A percentile compares a stretch with the other conserved stretches of the same genome.
Evolutionary conservation across 2,329 filamentous ascomycete genomes (phyloP).

Genomic region (Salinomyces thailandicus): DNA sequence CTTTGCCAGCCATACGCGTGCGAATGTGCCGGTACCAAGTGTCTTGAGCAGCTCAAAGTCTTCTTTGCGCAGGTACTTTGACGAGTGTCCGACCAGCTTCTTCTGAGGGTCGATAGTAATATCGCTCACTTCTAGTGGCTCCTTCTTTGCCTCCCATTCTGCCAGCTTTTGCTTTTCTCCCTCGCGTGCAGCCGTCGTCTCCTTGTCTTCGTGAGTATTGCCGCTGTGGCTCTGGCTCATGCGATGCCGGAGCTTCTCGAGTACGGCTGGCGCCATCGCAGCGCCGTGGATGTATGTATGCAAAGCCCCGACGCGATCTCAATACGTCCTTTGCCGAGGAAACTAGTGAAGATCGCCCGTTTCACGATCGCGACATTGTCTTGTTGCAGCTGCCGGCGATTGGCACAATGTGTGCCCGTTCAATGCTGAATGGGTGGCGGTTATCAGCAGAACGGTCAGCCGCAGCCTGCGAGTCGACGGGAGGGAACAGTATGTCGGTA

Average conservation of each 20-base stretch:
- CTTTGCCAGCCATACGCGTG: slow-evolving; percentile 67
- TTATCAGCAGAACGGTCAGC: too few species aligned
- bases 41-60: slow-evolving; percentile 68
- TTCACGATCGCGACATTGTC: too few species aligned
- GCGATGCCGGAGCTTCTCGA: slow-evolving; percentile 28
- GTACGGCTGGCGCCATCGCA: slow-evolving; percentile 23
- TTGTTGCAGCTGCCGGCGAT: too few species aligned
- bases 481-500: too few species aligned
- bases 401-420: too few species aligned
- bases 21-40: slow-evolving; percentile 67
- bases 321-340: background rate
- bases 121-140: slow-evolving; percentile 32
- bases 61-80: slow-evolving; percentile 36
- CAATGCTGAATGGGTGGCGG: too few species aligned
- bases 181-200: slow-evolving; percentile 28
- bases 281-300: background rate
- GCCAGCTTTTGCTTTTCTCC: slow-evolving; percentile 37
- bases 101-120: slow-evolving; percentile 33
- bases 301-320: background rate
- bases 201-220: slow-evolving; percentile 11
- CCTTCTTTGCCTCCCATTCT: slow-evolving; percentile 38
- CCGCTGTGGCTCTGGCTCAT: slow-evolving; percentile 20
- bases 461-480: too few species aligned
- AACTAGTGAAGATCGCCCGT: background rate
- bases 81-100: slow-evolving; percentile 39